Conservation (phyloP, 2,329 filamentous ascomycete genomes). For the Aureobasidium lini region DNA sequence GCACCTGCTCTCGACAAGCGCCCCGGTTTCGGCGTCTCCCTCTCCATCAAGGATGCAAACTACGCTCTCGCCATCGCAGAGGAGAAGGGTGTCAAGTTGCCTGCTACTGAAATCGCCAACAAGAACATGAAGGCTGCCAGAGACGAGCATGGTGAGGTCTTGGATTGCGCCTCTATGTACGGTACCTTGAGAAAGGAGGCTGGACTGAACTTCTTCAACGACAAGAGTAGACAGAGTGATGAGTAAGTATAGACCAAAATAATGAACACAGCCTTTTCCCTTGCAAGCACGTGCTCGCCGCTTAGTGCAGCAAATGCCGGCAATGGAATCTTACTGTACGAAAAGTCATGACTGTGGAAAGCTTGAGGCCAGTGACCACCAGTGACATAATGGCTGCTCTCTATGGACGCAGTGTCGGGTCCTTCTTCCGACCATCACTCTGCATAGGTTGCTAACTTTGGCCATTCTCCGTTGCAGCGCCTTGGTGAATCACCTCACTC, state of each 20-base stretch:
- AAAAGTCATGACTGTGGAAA: no score
- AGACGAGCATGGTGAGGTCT: background rate
- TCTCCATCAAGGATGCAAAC: slow-evolving; percentile 17
- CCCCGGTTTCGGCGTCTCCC: slow-evolving; percentile 15
- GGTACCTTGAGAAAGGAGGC: slow-evolving; percentile 7
- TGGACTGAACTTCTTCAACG: slow-evolving; percentile 10
- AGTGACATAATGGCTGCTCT: no score
- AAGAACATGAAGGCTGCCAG: slow-evolving; percentile 16
- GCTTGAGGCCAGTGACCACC: no score
- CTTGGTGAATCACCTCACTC: no score
- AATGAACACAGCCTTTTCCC: no score
- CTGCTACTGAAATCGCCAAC: slow-evolving; percentile 11
- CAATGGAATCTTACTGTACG: no score
- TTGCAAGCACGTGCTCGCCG: no score
- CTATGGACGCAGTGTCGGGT: no score
- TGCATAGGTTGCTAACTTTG: no score
- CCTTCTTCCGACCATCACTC: no score
- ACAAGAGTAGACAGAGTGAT: slow-evolving; percentile 13
- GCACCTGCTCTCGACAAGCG: slow-evolving; percentile 27
- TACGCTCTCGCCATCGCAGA: slow-evolving; percentile 15
- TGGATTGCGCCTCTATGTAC: slow-evolving; percentile 13
- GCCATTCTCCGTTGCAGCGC: no score
- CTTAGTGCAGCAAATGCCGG: no score
- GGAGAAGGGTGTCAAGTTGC: slow-evolving; percentile 12
- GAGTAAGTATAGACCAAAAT: background rate